Percentiles rank a stretch among this genome's conserved stretches.
Evolutionary conservation across 164 flowering plant species (phyloP).

Genomic region (Berberis thunbergii): DNA sequence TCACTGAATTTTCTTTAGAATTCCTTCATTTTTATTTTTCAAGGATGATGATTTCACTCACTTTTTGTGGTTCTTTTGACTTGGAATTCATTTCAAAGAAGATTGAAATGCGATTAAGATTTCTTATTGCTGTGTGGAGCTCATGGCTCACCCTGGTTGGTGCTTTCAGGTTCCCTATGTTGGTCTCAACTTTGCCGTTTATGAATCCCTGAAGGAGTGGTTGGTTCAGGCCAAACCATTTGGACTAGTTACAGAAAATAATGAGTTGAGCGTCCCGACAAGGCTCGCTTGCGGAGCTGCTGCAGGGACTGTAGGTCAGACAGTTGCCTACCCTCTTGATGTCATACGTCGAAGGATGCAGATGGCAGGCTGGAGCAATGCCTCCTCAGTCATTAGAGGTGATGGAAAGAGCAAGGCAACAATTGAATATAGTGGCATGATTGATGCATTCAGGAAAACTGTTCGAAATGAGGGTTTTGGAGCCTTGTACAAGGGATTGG

Average conservation of each 20-base stretch:
- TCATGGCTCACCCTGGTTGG: neutral
- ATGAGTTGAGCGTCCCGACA: conserved; percentile 70
- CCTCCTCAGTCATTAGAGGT: conserved; percentile 72
- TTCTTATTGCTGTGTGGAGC: neutral
- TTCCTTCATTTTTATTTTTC: too few species aligned
- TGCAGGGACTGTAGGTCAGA: conserved; percentile 96
- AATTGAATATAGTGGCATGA: conserved; percentile 79
- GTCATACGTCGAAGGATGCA: conserved; percentile 97
- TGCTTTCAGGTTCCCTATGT: conserved; percentile 73
- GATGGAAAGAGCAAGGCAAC: conserved; percentile 60
- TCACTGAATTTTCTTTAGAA: too few species aligned
- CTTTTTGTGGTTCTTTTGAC: too few species aligned
- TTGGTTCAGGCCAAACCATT: conserved; percentile 55
- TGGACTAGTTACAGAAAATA: conserved; percentile 48
- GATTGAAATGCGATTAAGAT: too few species aligned
- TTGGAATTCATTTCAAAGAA: too few species aligned
- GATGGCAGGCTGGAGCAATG: conserved; percentile 95
- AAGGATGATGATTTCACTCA: too few species aligned
- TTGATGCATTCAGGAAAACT: conserved; percentile 91
- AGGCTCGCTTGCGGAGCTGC: conserved; percentile 95
- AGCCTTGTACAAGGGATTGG: conserved; percentile 94
- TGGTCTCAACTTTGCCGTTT: conserved; percentile 97
- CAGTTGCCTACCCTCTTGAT: conserved; percentile 95
- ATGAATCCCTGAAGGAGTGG: conserved; percentile 89
- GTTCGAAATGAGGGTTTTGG: conserved; percentile 86